Evolutionary conservation across 2,329 filamentous ascomycete genomes (phyloP).

Genomic region (Fusarium sp.): DNA sequence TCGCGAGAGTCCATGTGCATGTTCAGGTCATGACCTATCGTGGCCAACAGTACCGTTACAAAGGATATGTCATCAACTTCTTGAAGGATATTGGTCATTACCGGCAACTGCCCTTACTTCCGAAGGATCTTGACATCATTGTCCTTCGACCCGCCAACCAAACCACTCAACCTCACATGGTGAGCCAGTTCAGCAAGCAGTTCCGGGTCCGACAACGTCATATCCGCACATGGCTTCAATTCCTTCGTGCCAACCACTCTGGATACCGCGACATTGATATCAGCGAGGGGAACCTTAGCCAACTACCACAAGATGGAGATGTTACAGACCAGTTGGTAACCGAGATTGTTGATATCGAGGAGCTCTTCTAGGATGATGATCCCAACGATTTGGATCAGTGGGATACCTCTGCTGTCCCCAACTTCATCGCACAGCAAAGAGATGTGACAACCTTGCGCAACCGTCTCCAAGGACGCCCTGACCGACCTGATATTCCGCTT

Average conservation of each 20-base stretch:
- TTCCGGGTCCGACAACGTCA: neutral
- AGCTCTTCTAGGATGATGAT: neutral
- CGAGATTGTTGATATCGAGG: constrained; percentile 10
- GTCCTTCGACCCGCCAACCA: constrained; percentile 20
- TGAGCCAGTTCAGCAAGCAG: neutral
- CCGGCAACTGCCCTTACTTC: constrained; percentile 18
- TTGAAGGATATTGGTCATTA: constrained; percentile 22
- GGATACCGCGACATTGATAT: neutral
- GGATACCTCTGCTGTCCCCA: constrained; percentile 16
- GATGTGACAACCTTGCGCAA: constrained; percentile 6
- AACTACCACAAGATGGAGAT: constrained; percentile 18
- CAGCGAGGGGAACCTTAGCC: constrained; percentile 11
- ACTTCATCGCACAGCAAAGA: constrained; percentile 20
- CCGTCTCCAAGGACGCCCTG: neutral
- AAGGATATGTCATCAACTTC: constrained; percentile 28
- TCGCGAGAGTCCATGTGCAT: constrained; percentile 16
- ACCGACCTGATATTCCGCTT: neutral
- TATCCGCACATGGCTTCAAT: neutral
- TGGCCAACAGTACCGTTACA: constrained; percentile 26
- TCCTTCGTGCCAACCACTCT: neutral
- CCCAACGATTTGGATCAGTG: neutral
- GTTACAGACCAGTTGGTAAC: neutral
- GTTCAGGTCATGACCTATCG: constrained; percentile 7
- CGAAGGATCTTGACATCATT: constrained; percentile 17
- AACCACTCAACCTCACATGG: constrained; percentile 4